Conservation (phyloP, 2,329 filamentous ascomycete species). For the Paracorniculantispora psalliotae region DNA sequence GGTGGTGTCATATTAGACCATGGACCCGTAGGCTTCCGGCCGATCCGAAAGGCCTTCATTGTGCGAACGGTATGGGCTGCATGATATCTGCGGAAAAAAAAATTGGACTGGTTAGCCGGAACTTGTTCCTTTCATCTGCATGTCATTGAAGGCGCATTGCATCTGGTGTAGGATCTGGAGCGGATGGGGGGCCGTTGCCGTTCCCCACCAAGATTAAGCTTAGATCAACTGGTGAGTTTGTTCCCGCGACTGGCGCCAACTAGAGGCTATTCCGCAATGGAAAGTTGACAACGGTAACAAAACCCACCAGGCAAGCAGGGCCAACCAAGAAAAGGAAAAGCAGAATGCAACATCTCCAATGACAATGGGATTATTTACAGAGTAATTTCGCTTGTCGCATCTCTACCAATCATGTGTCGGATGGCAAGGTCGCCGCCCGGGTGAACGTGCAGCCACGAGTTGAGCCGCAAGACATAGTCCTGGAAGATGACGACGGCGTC, state of each 20-base stretch:
- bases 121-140: not conserved
- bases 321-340: not conserved
- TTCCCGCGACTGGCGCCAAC: not conserved
- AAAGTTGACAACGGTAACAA: not conserved
- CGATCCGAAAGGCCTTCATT: conserved; percentile 58
- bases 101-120: conserved; percentile 8
- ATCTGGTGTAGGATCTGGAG: not conserved
- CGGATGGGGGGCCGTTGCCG: not conserved
- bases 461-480: conserved; percentile 49
- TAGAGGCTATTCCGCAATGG: conserved; percentile 9
- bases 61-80: conserved; percentile 45
- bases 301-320: not conserved
- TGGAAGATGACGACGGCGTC: conserved; percentile 53
- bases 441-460: conserved; percentile 54
- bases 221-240: not conserved
- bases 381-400: conserved; percentile 55
- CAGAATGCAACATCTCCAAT: not conserved
- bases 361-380: conserved; percentile 35
- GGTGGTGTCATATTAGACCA: conserved; percentile 58
- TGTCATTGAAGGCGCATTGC: not conserved
- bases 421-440: conserved; percentile 56
- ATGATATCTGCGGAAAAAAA: conserved; percentile 47
- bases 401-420: conserved; percentile 55
- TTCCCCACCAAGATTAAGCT: conserved; percentile 9
- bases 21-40: conserved; percentile 45